Conservation (phyloP, 148 eudicot genomes). For the Polygonum maritimum region DNA sequence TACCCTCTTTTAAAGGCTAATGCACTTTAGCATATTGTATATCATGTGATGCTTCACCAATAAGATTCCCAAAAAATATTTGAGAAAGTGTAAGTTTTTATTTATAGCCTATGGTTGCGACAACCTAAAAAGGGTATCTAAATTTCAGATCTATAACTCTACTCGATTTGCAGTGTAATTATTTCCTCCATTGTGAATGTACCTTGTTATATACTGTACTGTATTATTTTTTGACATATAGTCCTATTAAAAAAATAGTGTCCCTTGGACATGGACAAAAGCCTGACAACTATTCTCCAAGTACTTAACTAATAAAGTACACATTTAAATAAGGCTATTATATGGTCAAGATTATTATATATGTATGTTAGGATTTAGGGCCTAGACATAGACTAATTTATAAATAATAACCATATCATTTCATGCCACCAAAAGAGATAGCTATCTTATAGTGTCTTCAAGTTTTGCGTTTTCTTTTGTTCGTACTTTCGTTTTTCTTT, state of each 20-base stretch:
- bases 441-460: no score
- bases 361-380: no score
- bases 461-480: no score
- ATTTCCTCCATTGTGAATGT: constrained; percentile 3
- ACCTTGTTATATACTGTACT: constrained; percentile 2
- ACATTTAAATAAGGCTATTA: background rate
- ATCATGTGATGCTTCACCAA: background rate
- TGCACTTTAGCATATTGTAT: background rate
- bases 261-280: background rate
- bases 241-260: background rate
- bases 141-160: background rate
- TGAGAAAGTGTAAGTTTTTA: background rate
- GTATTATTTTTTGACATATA: background rate
- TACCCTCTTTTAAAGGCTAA: background rate
- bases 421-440: no score
- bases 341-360: no score
- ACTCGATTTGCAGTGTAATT: background rate
- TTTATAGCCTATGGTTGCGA: background rate
- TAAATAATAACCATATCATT: no score
- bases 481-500: no score
- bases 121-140: constrained; percentile 7
- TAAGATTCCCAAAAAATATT: background rate
- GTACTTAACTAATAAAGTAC: background rate
- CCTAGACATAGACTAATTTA: no score
- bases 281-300: constrained; percentile 1